These are phyloP conservation scores for Aspergillus unguis DNA, from an alignment of 2,329 filamentous ascomycete species.

Conservation along the genomic window DNA sequence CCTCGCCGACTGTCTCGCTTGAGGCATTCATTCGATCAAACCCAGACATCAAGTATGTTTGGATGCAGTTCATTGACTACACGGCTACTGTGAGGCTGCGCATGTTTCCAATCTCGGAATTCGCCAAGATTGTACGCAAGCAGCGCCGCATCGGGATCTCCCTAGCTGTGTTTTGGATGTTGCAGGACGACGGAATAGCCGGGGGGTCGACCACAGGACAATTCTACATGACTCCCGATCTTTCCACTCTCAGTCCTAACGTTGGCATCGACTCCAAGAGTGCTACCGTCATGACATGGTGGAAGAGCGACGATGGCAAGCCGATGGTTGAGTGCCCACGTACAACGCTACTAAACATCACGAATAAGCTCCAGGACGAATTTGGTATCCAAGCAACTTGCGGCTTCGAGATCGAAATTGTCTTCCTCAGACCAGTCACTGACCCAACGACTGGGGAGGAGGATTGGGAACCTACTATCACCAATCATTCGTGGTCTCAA, in stretches of 20 bases:
- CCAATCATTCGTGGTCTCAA: constrained; percentile 69
- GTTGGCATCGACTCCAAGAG: constrained; percentile 56
- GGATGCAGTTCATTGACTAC: constrained; percentile 75
- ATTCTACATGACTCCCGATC: constrained; percentile 64
- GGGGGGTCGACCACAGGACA: constrained; percentile 60
- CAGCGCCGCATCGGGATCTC: constrained; percentile 59
- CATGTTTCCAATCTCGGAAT: constrained; percentile 62
- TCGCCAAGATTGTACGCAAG: constrained; percentile 47
- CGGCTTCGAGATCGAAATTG: constrained; percentile 80
- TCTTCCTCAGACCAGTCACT: constrained; percentile 58
- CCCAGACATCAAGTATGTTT: constrained; percentile 60
- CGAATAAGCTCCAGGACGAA: constrained; percentile 53
- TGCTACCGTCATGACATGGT: constrained; percentile 65
- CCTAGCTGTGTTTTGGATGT: constrained; percentile 60
- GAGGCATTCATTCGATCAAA: constrained; percentile 51
- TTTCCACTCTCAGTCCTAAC: constrained; percentile 59
- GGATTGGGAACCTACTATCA: constrained; percentile 49
- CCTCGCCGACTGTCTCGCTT: constrained; percentile 24
- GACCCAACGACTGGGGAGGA: constrained; percentile 25
- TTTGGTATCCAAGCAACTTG: constrained; percentile 59
- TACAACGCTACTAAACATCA: constrained; percentile 55
- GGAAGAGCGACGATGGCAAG: constrained; percentile 56
- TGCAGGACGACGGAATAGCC: constrained; percentile 63
- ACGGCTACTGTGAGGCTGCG: constrained; percentile 66
- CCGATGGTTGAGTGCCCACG: constrained; percentile 62